A percentile compares a stretch with the other conserved stretches of the same genome.
Conservation (phyloP, 2,329 filamentous ascomycete genomes). For the Phyllosticta capitalensis region DNA sequence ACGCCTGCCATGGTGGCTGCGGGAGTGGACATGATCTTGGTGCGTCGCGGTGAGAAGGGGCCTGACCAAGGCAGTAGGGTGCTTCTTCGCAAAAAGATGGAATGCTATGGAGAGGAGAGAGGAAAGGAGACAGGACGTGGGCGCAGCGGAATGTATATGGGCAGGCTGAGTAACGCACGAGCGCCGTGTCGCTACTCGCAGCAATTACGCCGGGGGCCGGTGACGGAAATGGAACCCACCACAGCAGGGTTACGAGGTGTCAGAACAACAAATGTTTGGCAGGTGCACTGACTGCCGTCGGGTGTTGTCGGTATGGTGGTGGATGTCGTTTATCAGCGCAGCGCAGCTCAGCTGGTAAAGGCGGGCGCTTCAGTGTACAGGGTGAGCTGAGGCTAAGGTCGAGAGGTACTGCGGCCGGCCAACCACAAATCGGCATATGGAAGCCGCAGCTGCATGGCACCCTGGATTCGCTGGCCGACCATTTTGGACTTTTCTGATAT, state of each 20-base stretch:
- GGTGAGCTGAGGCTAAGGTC: not conserved
- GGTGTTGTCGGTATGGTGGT: not conserved
- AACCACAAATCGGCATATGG: not conserved
- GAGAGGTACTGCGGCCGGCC: not conserved
- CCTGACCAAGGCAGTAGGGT: slow-evolving; percentile 96
- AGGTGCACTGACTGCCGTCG: not conserved
- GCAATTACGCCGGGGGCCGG: not conserved
- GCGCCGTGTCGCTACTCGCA: not conserved
- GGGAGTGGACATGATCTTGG: slow-evolving; percentile 42
- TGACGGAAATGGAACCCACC: not conserved
- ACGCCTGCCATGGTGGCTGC: slow-evolving; percentile 34
- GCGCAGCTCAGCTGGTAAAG: too few species aligned
- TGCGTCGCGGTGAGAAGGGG: slow-evolving; percentile 48
- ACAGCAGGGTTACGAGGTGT: not conserved
- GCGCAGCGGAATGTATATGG: slow-evolving; percentile 18
- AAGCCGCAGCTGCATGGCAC: not conserved
- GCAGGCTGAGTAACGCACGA: slow-evolving; percentile 9
- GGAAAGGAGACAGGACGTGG: slow-evolving; percentile 15
- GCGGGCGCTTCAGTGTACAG: not conserved
- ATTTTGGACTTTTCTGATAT: not conserved
- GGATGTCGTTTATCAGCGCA: not conserved
- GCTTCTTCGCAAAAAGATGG: slow-evolving; percentile 61
- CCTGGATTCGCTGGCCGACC: not conserved
- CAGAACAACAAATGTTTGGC: not conserved
- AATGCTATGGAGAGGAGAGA: slow-evolving; percentile 16